Evolutionary conservation across 495 filamentous ascomycete genomes (phyloP).

Genomic region (Thozetella sp.): DNA sequence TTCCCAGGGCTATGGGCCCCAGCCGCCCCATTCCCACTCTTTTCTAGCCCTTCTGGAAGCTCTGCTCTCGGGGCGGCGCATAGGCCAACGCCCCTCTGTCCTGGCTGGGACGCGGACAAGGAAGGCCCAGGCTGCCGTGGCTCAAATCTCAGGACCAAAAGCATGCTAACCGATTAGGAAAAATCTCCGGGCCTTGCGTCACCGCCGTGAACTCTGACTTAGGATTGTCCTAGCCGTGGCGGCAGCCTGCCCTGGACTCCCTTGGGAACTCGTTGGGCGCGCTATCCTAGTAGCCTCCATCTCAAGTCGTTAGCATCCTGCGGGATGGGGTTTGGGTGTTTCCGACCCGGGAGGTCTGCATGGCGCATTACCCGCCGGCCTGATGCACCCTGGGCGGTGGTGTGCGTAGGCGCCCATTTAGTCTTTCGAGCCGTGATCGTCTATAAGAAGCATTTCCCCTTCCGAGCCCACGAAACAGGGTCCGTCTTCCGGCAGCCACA

Average conservation of each 20-base stretch:
- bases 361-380: slow-evolving; percentile 2
- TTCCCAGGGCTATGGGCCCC: not conserved
- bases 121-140: not conserved
- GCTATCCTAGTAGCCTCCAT: slow-evolving; percentile 3
- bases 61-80: not conserved
- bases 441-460: slow-evolving; percentile 3
- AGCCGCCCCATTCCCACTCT: not conserved
- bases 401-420: not conserved
- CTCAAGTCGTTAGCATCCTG: slow-evolving; percentile 1
- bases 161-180: slow-evolving; percentile 3
- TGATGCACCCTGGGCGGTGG: not conserved
- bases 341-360: not conserved
- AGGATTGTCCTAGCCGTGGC: slow-evolving; percentile 2
- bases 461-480: not conserved
- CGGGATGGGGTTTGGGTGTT: not conserved
- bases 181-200: slow-evolving; percentile 2
- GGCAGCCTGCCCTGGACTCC: not conserved
- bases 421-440: not conserved
- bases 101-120: not conserved
- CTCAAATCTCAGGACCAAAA: not conserved
- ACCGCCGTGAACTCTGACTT: slow-evolving; percentile 1
- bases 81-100: not conserved
- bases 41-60: slow-evolving; percentile 1
- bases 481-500: not conserved
- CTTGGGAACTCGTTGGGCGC: not conserved